Conservation (phyloP, 257 asterid genomes). For the Lycium ferocissimum region DNA sequence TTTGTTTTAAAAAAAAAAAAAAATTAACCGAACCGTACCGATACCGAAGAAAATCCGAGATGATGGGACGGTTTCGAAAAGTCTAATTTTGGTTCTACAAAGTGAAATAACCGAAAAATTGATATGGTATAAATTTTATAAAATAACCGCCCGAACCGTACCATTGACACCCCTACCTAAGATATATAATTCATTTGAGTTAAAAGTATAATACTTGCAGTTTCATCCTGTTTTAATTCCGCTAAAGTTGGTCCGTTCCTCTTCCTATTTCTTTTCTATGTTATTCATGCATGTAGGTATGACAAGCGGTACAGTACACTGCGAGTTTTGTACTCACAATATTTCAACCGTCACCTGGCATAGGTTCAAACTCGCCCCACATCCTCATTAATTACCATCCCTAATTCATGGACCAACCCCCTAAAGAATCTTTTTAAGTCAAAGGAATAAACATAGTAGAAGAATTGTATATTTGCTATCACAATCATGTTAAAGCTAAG, state of each 20-base stretch:
- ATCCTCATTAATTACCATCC: too few species aligned
- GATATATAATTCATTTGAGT: not conserved
- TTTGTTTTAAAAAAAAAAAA: too few species aligned
- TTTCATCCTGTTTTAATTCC: not conserved
- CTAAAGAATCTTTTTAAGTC: not conserved
- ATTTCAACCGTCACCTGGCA: not conserved
- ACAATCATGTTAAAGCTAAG: not conserved
- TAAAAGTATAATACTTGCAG: not conserved
- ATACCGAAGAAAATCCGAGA: too few species aligned
- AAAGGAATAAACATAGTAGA: not conserved
- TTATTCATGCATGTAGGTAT: too few species aligned
- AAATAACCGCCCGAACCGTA: too few species aligned
- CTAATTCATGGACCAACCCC: not conserved
- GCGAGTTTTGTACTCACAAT: not conserved
- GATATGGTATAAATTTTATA: too few species aligned
- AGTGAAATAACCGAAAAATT: too few species aligned
- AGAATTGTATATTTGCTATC: not conserved
- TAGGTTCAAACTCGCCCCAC: too few species aligned
- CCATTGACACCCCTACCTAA: too few species aligned
- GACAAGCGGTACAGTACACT: not conserved
- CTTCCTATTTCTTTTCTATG: not conserved
- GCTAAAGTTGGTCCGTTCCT: not conserved
- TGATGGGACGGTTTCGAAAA: too few species aligned
- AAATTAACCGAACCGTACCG: too few species aligned
- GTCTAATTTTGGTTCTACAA: too few species aligned